Conservation (phyloP, 176 grass and related monocot genomes). For the Hordeum marinum region DNA sequence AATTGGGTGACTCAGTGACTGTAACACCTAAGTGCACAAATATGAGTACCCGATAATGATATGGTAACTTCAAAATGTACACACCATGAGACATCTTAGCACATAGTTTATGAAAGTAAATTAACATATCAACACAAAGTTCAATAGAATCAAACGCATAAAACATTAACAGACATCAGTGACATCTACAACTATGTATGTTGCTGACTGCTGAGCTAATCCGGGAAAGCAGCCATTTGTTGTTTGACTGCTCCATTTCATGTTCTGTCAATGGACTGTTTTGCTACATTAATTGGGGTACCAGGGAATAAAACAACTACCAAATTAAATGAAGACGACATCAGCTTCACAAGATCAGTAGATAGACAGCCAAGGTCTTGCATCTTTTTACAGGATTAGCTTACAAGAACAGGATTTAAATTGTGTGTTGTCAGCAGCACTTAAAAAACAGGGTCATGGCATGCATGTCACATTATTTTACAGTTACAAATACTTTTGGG, state of each 20-base stretch:
- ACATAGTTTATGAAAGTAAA: neutral
- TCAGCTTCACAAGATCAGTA: conserved; percentile 7
- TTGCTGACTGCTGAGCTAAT: neutral
- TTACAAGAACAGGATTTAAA: neutral
- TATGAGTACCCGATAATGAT: neutral
- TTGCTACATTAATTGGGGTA: neutral
- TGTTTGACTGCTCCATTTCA: conserved; percentile 2
- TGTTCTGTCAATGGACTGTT: neutral
- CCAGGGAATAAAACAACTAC: neutral
- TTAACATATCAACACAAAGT: conserved; percentile 12
- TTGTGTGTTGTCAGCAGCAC: neutral
- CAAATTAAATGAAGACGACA: neutral
- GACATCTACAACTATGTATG: neutral
- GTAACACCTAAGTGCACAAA: conserved; percentile 20
- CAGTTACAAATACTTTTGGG: neutral
- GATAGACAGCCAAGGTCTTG: neutral
- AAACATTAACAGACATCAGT: neutral
- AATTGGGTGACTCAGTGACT: conserved; percentile 9
- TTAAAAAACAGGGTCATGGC: neutral
- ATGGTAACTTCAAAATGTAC: neutral
- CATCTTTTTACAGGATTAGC: neutral
- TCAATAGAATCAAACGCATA: neutral
- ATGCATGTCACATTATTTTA: neutral
- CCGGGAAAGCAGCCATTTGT: neutral
- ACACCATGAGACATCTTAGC: neutral